Evolutionary conservation across 345 rosid genomes (phyloP).

Genomic region (Corchorus capsularis): DNA sequence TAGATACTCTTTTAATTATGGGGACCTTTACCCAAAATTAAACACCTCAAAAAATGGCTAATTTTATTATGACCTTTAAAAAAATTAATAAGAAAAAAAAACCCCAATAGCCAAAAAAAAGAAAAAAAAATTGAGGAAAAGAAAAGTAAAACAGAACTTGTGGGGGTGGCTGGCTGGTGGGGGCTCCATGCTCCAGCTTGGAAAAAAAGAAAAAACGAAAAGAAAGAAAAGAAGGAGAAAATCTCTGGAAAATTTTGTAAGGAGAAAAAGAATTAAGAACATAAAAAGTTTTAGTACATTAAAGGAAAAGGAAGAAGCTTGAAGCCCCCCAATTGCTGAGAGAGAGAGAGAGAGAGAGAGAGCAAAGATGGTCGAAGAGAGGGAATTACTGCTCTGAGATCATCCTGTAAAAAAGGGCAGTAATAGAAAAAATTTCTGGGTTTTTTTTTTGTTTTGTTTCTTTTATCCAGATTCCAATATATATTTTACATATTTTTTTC

Average conservation of each 20-base stretch:
- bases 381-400: conserved; percentile 59
- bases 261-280: conserved; percentile 20
- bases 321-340: conserved; percentile 6
- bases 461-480: background rate
- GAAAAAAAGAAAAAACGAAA: conserved; percentile 18
- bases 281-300: background rate
- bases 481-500: conserved; percentile 25
- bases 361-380: conserved; percentile 64
- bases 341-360: conserved; percentile 37
- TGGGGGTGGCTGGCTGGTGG: conserved; percentile 34
- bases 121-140: background rate
- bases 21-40: conserved; percentile 1
- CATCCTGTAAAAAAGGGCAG: conserved; percentile 49
- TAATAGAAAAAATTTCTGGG: conserved; percentile 28
- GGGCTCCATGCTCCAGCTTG: conserved; percentile 24
- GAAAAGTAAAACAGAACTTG: conserved; percentile 12
- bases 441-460: conserved; percentile 1
- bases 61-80: conserved; percentile 1
- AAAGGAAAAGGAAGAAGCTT: background rate
- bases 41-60: conserved; percentile 18
- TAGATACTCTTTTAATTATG: background rate
- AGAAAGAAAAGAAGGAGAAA: conserved; percentile 5
- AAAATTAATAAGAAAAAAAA: background rate
- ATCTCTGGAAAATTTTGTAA: conserved; percentile 6
- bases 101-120: background rate